Base-by-base conservation (phyloP, 1,284 basidiomycete genomes). In the Sphagnurus paluster region DNA sequence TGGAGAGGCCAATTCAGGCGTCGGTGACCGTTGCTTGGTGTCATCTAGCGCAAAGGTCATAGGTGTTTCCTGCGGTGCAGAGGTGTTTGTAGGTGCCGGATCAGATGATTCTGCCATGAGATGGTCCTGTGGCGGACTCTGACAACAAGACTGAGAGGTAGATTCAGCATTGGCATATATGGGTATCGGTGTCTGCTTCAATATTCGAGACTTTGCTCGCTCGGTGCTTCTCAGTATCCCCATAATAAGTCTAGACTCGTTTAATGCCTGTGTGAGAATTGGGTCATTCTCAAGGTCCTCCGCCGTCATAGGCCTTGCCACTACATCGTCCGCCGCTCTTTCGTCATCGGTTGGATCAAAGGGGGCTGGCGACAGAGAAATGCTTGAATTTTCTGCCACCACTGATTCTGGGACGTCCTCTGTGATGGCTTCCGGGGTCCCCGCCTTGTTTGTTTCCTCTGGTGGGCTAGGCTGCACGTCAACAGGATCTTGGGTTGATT, bases 241-340 rank as follows among this genome's bases (percentile, higher is more conserved):
- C 17, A 39, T n/a, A 4, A 51, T 17, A 11, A 48, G 9, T 16
- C 20, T 45, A 17, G 52, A 39, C 26, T 39, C 45, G 11, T 20
- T 25, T 14, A 39, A 26, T n/a, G 28, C 41, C 19, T 34, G 34
- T 10, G 44, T 36, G 24, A 50, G 38, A 0, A 11, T 14, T 0
- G 48, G 35, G 19, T 48, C 37, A 13, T 42, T 50, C 24, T 46
- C 37, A 9, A 46, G 8, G 11, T 23, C 21, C 26, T 48, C 48
- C 2, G 29, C 26, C 14, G 26, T 35, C 14, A 48, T 21, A 16
- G 28, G 19, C 29, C 39, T 30, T n/a, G 28, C 20, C 11, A 20
- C n/a, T 9, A 19, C 34, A 8, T 24, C 25, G 4, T 28, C 38
- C 17, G n/a, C n/a, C n/a, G n/a, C n/a, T n/a, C n/a, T n/a, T n/a